Evolutionary conservation across 768 basidiomycete species (phyloP).

Genomic region (Tylopilus vinaceipallidus): DNA sequence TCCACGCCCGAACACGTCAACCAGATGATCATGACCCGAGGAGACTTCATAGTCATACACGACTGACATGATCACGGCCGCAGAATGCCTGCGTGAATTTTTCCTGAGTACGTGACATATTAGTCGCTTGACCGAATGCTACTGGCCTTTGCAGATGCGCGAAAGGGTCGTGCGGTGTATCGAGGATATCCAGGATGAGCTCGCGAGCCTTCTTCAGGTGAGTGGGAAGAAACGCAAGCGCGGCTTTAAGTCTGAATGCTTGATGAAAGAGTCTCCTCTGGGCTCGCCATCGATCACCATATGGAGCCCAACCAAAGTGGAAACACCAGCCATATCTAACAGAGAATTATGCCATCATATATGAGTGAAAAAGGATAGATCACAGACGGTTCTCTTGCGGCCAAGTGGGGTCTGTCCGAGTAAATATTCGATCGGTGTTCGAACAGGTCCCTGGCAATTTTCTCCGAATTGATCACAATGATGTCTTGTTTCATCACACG

Average conservation of each 20-base stretch:
- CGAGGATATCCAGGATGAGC: constrained; percentile 17
- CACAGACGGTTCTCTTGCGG: constrained; percentile 17
- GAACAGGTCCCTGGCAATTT: constrained; percentile 27
- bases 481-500: constrained; percentile 21
- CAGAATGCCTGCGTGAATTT: constrained; percentile 25
- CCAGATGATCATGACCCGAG: constrained; percentile 35
- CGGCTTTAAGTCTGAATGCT: constrained; percentile 18
- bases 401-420: constrained; percentile 24
- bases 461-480: constrained; percentile 24
- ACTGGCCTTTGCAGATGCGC: constrained; percentile 11
- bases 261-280: constrained; percentile 28
- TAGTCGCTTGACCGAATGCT: not conserved
- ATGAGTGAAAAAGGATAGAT: not conserved
- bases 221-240: constrained; percentile 7
- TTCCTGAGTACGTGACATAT: not conserved
- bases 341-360: not conserved
- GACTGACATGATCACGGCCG: constrained; percentile 38
- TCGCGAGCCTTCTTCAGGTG: constrained; percentile 19
- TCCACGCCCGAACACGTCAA: constrained; percentile 37
- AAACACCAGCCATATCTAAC: constrained; percentile 23
- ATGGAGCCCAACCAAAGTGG: constrained; percentile 14
- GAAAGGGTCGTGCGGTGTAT: not conserved
- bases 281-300: constrained; percentile 21
- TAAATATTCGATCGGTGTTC: constrained; percentile 27
- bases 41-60: constrained; percentile 41